Evolutionary conservation across 768 basidiomycete species (phyloP).

Genomic region (Sarcodon sp.): DNA sequence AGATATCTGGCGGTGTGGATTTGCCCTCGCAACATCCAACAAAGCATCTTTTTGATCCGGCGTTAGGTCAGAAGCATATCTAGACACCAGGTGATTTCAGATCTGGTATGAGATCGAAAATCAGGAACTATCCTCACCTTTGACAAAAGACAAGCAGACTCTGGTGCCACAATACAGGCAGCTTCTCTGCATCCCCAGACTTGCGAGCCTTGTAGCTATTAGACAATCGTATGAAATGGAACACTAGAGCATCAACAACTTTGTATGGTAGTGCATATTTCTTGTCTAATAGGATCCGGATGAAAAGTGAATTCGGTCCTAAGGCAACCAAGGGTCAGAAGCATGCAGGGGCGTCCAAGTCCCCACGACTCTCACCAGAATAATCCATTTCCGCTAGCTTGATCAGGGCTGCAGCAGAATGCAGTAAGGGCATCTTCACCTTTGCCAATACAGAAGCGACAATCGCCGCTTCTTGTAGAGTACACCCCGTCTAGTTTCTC

Average conservation of each 20-base stretch:
- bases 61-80: conserved; percentile 89
- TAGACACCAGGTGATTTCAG: conserved; percentile 17
- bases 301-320: conserved; percentile 93
- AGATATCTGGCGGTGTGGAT: conserved; percentile 80
- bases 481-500: conserved; percentile 54
- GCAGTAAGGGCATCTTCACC: conserved; percentile 90
- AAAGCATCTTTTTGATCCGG: conserved; percentile 96
- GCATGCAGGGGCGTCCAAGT: background rate
- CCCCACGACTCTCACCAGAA: conserved; percentile 38
- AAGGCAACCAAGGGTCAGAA: background rate
- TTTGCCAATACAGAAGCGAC: conserved; percentile 84
- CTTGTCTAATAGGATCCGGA: conserved; percentile 93
- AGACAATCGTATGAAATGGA: conserved; percentile 95
- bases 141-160: conserved; percentile 90
- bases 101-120: background rate
- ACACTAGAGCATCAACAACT: conserved; percentile 92
- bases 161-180: conserved; percentile 99
- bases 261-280: conserved; percentile 97
- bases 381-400: conserved; percentile 96
- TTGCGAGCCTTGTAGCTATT: conserved; percentile 73
- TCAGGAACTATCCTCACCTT: conserved; percentile 34
- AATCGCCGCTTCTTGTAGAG: conserved; percentile 89
- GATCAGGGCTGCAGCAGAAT: conserved; percentile 89
- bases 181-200: conserved; percentile 58
- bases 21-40: conserved; percentile 81